Base-by-base conservation (phyloP, 495 filamentous ascomycete genomes). In the Penicillium fimorum region DNA sequence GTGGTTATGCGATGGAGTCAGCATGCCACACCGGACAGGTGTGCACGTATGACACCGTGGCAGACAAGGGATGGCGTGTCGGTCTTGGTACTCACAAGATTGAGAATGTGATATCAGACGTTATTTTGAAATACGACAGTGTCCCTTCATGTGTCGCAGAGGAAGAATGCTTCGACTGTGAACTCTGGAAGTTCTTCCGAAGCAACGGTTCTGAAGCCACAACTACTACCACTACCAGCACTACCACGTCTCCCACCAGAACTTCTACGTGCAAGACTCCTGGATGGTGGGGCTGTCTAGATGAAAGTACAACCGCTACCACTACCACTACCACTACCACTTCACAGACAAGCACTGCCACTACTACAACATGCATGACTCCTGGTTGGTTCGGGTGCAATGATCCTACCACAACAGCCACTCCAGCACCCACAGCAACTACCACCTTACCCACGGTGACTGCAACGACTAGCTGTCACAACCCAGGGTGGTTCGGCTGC, bases 1-100 rank as follows among this genome's bases (percentile, higher is more conserved):
- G 82, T n/a, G 94, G 94, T 6, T 98, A 97, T 69, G 91, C 95
- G 7, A 77, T 98, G 78, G 92, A 98, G 70, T 87, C 90, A 17
- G 81, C 86, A 33, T 98, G 94, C 61, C 94, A 98, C 59, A 89
- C 90, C 1, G 94, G 94, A 20, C 77, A 81, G 24, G 87, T 92
- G 67, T 97, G 95, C 67, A 79, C 86, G 6, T 98, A 96, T 67
- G 93, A 98, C 67, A 91, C 91, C 1, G 93, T 97, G 29, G 83
- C 74, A 24, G 91, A 96, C 65, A 86, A 92, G 64, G 89, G 90
- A 32, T 97, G 94, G 89, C 82, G 95, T 15, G 87, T 95, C 9
- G 89, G 87, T 6, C 79, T 95, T 32, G 86, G 87, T 8, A 92
- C 87, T 24, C 94, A 98, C 70, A 88, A 86, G 62, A 97, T 98